Evolutionary conservation across 495 filamentous ascomycete species (phyloP), one percentile per base, ranked within the genome.

Genomic region (Aspergillus sparsus): DNA sequence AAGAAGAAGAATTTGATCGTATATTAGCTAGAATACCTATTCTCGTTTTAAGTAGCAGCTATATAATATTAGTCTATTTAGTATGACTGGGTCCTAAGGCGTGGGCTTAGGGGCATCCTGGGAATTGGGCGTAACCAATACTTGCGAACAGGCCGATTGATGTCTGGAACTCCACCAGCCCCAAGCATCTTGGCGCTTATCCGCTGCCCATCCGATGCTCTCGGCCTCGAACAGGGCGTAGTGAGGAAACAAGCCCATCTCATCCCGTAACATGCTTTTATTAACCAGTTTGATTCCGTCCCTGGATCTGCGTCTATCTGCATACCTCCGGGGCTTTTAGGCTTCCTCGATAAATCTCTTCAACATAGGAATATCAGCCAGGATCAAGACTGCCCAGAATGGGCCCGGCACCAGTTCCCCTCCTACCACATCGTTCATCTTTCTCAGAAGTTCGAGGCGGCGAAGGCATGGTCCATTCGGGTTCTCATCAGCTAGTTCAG

Each of bases 21-120:
- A 53, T 56, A 2, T 18, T 33, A 6, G 59, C 59, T 7, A 34
- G 27, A 21, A 55, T 27, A 53, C 58, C 60, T 6, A 35, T 49
- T 8, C 47, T 39, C 18, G 53, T 49, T 2, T 57, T 36, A 2
- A 62, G 35, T 1, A 62, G 21, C 1, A 58, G 18, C 21, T 58
- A 18, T 6, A 58, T 46, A 31, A 58, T 53, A n/a, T 52, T 36
- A 8, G 55, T n/a, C n/a, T n/a, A n/a, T n/a, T n/a, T n/a, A n/a
- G n/a, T n/a, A n/a, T n/a, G n/a, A n/a, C n/a, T n/a, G n/a, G n/a
- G n/a, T n/a, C n/a, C n/a, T n/a, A n/a, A n/a, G n/a, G n/a, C n/a
- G n/a, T n/a, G n/a, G n/a, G n/a, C n/a, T n/a, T n/a, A n/a, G n/a
- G n/a, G n/a, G n/a, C n/a, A n/a, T n/a, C n/a, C 37, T 41, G 37